Evolutionary conservation across 2,329 filamentous ascomycete genomes (phyloP).

Genomic region (Fusarium abutilonis): DNA sequence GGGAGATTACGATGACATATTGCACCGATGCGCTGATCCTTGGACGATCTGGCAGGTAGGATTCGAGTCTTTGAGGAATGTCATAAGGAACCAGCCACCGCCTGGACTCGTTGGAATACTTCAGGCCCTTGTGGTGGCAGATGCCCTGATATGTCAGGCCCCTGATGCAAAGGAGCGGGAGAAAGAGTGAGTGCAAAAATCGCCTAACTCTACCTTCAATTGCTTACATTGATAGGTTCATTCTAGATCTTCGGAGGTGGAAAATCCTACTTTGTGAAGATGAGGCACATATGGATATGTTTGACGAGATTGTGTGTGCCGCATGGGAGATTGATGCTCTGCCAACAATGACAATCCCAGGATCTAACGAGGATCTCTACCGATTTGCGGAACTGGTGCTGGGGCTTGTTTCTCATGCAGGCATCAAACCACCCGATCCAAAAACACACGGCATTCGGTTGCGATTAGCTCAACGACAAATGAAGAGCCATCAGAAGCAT

Average conservation of each 20-base stretch:
- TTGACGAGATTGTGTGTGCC: slow-evolving; percentile 39
- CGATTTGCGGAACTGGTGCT: slow-evolving; percentile 40
- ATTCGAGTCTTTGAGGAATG: slow-evolving; percentile 25
- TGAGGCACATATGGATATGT: slow-evolving; percentile 29
- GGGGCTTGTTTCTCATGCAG: slow-evolving; percentile 35
- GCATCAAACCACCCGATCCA: slow-evolving; percentile 2
- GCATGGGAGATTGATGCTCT: slow-evolving; percentile 35
- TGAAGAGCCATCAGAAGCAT: slow-evolving; percentile 19
- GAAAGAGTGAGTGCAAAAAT: slow-evolving; percentile 17
- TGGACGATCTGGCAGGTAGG: slow-evolving; percentile 24
- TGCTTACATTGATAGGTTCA: slow-evolving; percentile 39
- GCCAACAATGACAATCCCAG: not conserved
- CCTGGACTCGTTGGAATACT: slow-evolving; percentile 22
- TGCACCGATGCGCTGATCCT: slow-evolving; percentile 8
- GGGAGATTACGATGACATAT: slow-evolving; percentile 8
- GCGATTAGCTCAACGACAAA: slow-evolving; percentile 27
- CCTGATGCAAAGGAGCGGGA: slow-evolving; percentile 8
- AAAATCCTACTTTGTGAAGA: slow-evolving; percentile 30
- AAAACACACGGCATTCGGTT: slow-evolving; percentile 27
- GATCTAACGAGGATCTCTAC: slow-evolving; percentile 11
- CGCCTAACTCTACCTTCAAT: not conserved
- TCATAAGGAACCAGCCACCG: slow-evolving; percentile 30
- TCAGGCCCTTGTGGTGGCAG: slow-evolving; percentile 35
- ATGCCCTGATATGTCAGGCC: slow-evolving; percentile 32
- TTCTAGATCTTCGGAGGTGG: slow-evolving; percentile 43